Evolutionary conservation across 225 moss, liverwort and hornwort species (phyloP).

Genomic region (Pseudoscleropodium purum): DNA sequence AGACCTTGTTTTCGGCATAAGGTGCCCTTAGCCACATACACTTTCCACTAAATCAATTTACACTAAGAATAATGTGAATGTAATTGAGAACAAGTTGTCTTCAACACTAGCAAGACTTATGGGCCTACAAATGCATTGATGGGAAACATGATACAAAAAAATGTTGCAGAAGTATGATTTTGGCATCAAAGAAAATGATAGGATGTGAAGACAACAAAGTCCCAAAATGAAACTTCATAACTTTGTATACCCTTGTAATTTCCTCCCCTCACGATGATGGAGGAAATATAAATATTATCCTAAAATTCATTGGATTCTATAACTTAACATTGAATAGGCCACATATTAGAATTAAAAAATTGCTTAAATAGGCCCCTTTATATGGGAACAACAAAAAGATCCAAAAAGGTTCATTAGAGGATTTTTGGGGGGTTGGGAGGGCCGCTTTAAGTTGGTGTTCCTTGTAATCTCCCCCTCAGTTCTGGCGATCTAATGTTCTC

Average conservation of each 20-base stretch:
- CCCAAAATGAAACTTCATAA: not conserved
- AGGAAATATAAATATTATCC: not conserved
- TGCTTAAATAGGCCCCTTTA: not conserved
- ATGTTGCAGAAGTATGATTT: not conserved
- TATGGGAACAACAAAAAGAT: rapidly evolving
- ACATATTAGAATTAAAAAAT: not conserved
- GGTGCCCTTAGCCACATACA: not conserved
- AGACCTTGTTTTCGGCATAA: not conserved
- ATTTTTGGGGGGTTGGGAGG: no score
- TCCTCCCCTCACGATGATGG: rapidly evolving
- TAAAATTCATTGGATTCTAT: not conserved
- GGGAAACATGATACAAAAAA: not conserved
- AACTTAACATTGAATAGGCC: not conserved
- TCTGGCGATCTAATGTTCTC: no score
- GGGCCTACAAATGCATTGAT: not conserved
- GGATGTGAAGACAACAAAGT: not conserved
- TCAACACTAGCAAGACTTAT: not conserved
- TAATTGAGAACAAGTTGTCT: not conserved
- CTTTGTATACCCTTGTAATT: not conserved
- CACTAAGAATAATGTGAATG: no score
- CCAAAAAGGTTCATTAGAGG: not conserved
- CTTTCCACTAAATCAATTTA: no score
- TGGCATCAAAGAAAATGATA: not conserved
- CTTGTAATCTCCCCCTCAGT: no score
- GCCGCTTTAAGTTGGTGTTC: no score